Evolutionary conservation across 23 red algal genomes (phyloP).

Genomic region (Cyanidiococcus yangmingshanensis): DNA sequence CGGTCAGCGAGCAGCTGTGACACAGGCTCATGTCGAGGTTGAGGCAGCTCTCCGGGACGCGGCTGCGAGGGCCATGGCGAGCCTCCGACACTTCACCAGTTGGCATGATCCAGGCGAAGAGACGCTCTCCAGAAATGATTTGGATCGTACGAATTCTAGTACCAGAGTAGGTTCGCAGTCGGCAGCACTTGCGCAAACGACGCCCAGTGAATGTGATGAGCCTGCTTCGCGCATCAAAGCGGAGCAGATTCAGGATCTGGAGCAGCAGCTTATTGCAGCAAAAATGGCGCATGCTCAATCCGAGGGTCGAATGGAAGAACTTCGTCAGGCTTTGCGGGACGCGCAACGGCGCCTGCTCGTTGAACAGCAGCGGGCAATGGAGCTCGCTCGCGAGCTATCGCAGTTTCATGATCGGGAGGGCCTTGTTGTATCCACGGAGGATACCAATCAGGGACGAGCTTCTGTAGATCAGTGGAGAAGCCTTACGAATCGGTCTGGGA

Average conservation of each 20-base stretch:
- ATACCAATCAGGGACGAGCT: no score
- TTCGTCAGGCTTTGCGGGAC: neutral
- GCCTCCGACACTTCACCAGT: neutral
- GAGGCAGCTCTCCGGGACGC: neutral
- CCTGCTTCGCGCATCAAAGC: neutral
- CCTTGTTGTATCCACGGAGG: no score
- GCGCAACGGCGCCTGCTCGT: neutral
- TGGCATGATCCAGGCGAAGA: neutral
- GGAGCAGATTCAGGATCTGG: neutral
- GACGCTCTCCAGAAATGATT: neutral
- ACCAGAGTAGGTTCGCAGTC: neutral
- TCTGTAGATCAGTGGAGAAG: no score
- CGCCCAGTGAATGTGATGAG: neutral
- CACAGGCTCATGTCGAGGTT: neutral
- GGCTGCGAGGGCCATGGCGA: neutral
- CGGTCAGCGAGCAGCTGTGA: neutral
- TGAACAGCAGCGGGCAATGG: neutral
- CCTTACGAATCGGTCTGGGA: no score
- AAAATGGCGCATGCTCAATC: slow-evolving; percentile 4
- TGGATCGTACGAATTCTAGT: neutral
- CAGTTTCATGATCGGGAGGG: neutral
- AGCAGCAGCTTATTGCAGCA: neutral
- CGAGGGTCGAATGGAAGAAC: neutral
- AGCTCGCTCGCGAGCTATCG: slow-evolving; percentile 9
- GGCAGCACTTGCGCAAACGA: neutral